Conservation (phyloP, 805 yeast genomes). For the Zygoascus tannicola region DNA sequence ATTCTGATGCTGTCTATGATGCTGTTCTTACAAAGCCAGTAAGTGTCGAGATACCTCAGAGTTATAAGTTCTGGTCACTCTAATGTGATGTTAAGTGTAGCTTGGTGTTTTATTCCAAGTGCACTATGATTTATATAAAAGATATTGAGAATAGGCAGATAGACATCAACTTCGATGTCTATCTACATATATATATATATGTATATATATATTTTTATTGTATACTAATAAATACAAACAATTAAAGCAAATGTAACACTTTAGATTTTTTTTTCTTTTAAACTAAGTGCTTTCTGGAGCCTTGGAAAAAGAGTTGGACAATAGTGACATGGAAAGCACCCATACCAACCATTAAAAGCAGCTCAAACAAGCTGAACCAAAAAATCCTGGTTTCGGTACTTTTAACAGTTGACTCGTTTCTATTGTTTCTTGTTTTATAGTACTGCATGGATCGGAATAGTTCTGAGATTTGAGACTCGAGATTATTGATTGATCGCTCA, state of each 20-base stretch:
- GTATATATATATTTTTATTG: neutral
- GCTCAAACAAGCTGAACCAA: slow-evolving; percentile 65
- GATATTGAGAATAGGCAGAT: too few relatives aligned
- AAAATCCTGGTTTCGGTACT: slow-evolving; percentile 71
- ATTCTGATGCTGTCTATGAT: slow-evolving; percentile 17
- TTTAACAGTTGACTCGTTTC: slow-evolving; percentile 83
- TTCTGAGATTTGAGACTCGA: slow-evolving; percentile 23
- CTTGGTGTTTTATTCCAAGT: too few relatives aligned
- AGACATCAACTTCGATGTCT: too few relatives aligned
- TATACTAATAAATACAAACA: neutral
- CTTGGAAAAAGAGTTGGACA: slow-evolving; percentile 70
- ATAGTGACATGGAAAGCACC: slow-evolving; percentile 69
- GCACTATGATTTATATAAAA: too few relatives aligned
- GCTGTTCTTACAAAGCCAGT: slow-evolving; percentile 41
- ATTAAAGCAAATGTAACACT: slow-evolving; percentile 3
- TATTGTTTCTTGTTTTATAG: slow-evolving; percentile 80
- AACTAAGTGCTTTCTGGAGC: slow-evolving; percentile 30
- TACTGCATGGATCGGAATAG: slow-evolving; percentile 46
- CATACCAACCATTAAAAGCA: slow-evolving; percentile 65
- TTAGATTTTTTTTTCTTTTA: slow-evolving; percentile 8
- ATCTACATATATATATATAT: too few relatives aligned
- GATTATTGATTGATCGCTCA: slow-evolving; percentile 22
- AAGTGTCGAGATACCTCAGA: slow-evolving; percentile 51
- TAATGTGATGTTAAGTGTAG: neutral
- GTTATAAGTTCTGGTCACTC: slow-evolving; percentile 50